Conservation (phyloP, 2,329 filamentous ascomycete genomes). For the Aspergillus hortae region DNA sequence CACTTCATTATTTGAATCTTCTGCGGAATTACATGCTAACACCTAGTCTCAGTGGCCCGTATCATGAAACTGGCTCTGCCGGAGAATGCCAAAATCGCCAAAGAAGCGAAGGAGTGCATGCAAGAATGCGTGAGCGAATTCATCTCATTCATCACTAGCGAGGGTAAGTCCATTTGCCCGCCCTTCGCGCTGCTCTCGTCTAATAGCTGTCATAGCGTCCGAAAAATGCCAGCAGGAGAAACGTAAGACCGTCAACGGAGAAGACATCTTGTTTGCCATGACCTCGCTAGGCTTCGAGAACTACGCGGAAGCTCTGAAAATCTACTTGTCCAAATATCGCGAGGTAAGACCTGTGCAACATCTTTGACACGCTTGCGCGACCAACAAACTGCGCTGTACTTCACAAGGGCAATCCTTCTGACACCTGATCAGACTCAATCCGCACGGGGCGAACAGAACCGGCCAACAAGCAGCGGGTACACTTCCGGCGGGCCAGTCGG, state of each 20-base stretch:
- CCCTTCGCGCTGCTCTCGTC: background rate
- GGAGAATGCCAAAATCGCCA: constrained; percentile 98
- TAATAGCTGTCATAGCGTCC: constrained; percentile 57
- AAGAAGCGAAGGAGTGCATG: constrained; percentile 99
- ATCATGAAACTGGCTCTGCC: constrained; percentile 99
- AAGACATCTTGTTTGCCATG: constrained; percentile 99
- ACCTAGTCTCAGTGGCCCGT: constrained; percentile 82
- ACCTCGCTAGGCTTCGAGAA: constrained; percentile 98
- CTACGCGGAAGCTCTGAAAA: constrained; percentile 95
- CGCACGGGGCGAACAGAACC: constrained; percentile 64
- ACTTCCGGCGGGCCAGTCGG: constrained; percentile 37
- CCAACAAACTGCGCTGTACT: constrained; percentile 29
- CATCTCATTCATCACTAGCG: constrained; percentile 98
- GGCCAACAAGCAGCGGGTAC: constrained; percentile 50
- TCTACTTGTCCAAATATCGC: constrained; percentile 94
- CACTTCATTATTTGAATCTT: background rate
- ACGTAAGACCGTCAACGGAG: constrained; percentile 97
- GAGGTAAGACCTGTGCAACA: constrained; percentile 67
- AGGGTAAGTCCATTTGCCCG: constrained; percentile 64
- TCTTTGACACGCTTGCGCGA: constrained; percentile 1
- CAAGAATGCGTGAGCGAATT: constrained; percentile 99
- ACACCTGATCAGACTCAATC: constrained; percentile 67
- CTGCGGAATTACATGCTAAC: constrained; percentile 16
- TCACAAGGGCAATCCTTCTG: constrained; percentile 20
- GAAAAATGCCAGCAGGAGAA: constrained; percentile 99